Conservation (phyloP, 164 flowering plant species). For the Vitis riparia region DNA sequence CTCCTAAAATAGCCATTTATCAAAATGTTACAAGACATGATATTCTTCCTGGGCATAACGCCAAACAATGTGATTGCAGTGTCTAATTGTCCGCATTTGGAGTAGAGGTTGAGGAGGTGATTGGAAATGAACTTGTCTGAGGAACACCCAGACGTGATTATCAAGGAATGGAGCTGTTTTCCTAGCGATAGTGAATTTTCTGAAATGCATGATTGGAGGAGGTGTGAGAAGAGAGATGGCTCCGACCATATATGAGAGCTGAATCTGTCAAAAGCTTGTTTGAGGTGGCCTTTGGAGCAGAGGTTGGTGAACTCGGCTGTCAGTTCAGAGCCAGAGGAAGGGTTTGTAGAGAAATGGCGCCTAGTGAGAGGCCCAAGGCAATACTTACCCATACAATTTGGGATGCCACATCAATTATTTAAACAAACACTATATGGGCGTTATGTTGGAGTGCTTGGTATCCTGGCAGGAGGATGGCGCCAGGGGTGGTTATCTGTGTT, state of each 20-base stretch:
- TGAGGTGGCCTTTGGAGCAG: conserved; percentile 47
- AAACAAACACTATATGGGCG: too few relatives aligned
- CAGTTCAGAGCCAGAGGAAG: too few relatives aligned
- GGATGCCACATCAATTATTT: too few relatives aligned
- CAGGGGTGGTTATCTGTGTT: too few relatives aligned
- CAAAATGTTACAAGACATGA: conserved; percentile 71
- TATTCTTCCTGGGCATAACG: conserved; percentile 50
- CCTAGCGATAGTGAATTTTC: conserved; percentile 34
- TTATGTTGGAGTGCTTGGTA: too few relatives aligned
- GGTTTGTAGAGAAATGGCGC: too few relatives aligned
- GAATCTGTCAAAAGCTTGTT: conserved; percentile 47
- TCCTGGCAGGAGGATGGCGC: too few relatives aligned
- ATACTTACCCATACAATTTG: too few relatives aligned
- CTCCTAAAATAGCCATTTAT: conserved; percentile 47
- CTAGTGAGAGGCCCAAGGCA: too few relatives aligned
- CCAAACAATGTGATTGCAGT: conserved; percentile 34
- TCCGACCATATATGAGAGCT: conserved; percentile 39
- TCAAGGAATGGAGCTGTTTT: conserved; percentile 57
- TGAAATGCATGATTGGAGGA: conserved; percentile 51
- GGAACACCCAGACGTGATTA: conserved; percentile 53
- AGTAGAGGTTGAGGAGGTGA: conserved; percentile 61
- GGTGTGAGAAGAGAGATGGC: conserved; percentile 52
- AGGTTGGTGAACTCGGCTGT: conserved; percentile 24
- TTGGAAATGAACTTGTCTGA: conserved; percentile 58
- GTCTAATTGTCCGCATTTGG: conserved; percentile 43